A percentile compares a stretch with the other conserved stretches of the same genome.
phyloP scores from a whole-genome alignment of 495 filamentous ascomycete species.

The Neurospora terricola region DNA sequence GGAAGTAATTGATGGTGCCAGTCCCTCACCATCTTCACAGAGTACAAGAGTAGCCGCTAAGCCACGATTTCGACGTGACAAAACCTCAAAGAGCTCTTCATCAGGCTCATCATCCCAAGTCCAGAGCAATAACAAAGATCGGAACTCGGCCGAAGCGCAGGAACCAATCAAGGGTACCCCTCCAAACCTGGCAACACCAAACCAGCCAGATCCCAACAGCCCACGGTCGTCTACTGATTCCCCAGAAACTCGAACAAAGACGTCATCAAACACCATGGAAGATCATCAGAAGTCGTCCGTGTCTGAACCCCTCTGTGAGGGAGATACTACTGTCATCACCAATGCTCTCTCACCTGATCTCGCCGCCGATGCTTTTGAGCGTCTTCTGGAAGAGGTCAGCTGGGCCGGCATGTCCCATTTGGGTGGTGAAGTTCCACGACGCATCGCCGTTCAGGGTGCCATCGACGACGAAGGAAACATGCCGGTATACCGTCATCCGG shows the following conservation, averaged over 20 bases:
- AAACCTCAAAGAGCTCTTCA: background rate
- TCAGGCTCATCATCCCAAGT: background rate
- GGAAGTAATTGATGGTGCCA: background rate
- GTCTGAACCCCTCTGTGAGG: conserved; percentile 46
- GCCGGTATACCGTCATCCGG: conserved; percentile 89
- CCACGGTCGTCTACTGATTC: background rate
- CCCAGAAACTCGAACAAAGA: background rate
- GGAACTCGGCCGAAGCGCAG: background rate
- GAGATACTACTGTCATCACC: conserved; percentile 68
- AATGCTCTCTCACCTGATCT: conserved; percentile 49
- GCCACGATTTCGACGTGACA: background rate
- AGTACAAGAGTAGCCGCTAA: background rate
- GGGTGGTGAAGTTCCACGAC: conserved; percentile 81
- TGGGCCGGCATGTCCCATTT: conserved; percentile 94
- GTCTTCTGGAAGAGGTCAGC: conserved; percentile 60
- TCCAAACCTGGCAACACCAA: background rate
- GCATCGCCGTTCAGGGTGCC: conserved; percentile 84
- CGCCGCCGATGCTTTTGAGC: conserved; percentile 54
- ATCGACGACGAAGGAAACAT: conserved; percentile 62
- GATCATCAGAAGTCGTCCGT: background rate
- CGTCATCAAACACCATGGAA: background rate
- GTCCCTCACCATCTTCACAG: background rate
- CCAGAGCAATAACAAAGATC: background rate
- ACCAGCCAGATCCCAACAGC: background rate
- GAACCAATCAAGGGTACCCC: background rate